Conservation (phyloP, 2,329 filamentous ascomycete genomes). For the Aureobasidium sp. region DNA sequence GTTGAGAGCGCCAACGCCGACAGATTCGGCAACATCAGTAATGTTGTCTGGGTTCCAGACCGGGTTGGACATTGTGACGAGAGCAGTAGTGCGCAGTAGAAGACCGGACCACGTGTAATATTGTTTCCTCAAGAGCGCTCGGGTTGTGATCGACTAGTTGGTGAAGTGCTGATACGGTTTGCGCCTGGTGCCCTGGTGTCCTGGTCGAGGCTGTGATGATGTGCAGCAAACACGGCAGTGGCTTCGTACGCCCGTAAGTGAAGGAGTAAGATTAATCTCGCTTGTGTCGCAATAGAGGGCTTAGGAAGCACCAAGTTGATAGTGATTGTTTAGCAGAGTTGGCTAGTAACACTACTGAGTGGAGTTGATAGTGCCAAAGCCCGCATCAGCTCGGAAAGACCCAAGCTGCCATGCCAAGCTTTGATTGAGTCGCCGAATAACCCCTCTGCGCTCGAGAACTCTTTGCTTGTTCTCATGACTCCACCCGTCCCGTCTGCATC, state of each 20-base stretch:
- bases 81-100: not conserved
- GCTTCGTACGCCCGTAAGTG: constrained; percentile 11
- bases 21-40: constrained; percentile 94
- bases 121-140: not conserved
- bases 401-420: not conserved
- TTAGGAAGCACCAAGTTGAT: not conserved
- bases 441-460: no score
- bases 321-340: not conserved
- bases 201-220: constrained; percentile 11
- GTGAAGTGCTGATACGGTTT: not conserved
- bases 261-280: constrained; percentile 6
- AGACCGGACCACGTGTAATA: constrained; percentile 1
- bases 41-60: constrained; percentile 99
- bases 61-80: constrained; percentile 31
- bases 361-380: constrained; percentile 11
- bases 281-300: not conserved
- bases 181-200: not conserved
- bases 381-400: not conserved
- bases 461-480: not conserved
- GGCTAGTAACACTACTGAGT: constrained; percentile 7
- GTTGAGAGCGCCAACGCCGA: constrained; percentile 83
- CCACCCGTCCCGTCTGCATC: not conserved
- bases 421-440: not conserved
- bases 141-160: not conserved
- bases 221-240: constrained; percentile 6